Evolutionary conservation across 2,329 filamentous ascomycete genomes (phyloP), one percentile per base, ranked within the genome.

Genomic region (Tympanopsis confertula): DNA sequence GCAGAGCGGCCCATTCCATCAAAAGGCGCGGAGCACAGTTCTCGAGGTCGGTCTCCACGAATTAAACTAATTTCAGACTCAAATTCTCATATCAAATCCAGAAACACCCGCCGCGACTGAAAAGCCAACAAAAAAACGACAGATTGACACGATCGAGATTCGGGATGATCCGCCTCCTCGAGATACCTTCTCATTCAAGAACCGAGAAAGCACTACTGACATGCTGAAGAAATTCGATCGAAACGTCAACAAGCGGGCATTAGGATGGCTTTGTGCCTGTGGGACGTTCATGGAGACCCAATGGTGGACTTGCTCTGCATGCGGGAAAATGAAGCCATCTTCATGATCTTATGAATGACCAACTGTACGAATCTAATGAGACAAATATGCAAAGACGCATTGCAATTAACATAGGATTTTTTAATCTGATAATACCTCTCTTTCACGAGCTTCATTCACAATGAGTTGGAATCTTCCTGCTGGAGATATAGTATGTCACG

Each of bases 211-310:
- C 10, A 15, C 30, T 15, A 15, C 15, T 7, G 15, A 33, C 10
- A 10, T 15, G 12, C 30, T 33, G 7, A 26, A 17, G 35, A 41
- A 32, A 19, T 22, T 19, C 20, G 15, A 41, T 28, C 10, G 41
- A 24, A 28, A 35, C 18, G 19, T 39, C 28, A 19, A 35, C 35
- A 35, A 41, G 41, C 7, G 39, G 37, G 7, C 39, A 37, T 20
- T 45, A 20, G 36, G 37, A 19, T 42, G 41, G 38, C 20, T 35
- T 28, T 44, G 42, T 22, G 35, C 35, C 18, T 44, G 42, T 12
- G 30, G 20, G 13, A n/a, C 36, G 10, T 28, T 19, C 18, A 44
- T 39, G 17, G 36, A 42, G n/a, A 14, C 37, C 19, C 26, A 20
- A 20, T 42, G 33, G 38, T 40, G 40, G 40, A 42, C 38, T 13